phyloP scores from a whole-genome alignment of 148 eudicot genomes.

The Fagopyrum tataricum region DNA sequence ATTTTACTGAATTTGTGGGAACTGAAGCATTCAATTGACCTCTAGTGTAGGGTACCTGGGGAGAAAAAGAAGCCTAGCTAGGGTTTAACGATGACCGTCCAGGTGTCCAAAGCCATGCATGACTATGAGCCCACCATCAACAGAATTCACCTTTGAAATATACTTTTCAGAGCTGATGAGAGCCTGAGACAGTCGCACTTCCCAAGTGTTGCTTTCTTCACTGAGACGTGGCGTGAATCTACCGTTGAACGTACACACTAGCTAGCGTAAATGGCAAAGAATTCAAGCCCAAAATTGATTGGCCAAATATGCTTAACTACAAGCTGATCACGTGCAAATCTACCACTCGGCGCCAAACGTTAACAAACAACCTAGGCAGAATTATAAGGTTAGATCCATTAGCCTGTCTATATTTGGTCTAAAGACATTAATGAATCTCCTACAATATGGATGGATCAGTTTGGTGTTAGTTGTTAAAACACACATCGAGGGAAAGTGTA shows the following conservation, averaged over 20 bases:
- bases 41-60: too few relatives aligned
- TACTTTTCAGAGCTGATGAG: neutral
- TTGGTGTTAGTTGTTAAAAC: neutral
- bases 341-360: neutral
- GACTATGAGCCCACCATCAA: neutral
- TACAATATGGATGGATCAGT: neutral
- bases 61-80: neutral
- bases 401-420: neutral
- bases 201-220: neutral
- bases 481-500: neutral
- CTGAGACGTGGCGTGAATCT: constrained; percentile 1
- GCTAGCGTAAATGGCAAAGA: neutral
- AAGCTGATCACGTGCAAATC: neutral
- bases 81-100: neutral
- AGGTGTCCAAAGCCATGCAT: neutral
- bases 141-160: neutral
- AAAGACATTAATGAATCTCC: neutral
- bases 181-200: neutral
- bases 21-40: too few relatives aligned
- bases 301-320: neutral
- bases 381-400: neutral
- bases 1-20: too few relatives aligned
- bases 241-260: neutral
- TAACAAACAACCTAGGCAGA: neutral
- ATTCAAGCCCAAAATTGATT: neutral